phyloP scores from a whole-genome alignment of 2,329 filamentous ascomycete genomes.

The Aspergillus sp. region DNA sequence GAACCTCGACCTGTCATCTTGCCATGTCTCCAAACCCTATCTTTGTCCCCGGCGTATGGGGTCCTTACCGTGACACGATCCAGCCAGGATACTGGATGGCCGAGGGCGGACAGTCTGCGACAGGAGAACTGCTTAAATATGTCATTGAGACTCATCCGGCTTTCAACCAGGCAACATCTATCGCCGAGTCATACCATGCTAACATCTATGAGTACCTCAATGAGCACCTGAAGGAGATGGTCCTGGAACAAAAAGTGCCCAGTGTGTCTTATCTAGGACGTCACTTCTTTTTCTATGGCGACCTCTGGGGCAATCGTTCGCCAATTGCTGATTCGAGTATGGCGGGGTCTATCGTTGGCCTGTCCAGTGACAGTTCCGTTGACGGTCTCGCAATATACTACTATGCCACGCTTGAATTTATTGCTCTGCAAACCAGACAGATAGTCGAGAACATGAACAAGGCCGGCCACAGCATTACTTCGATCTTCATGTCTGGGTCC shows the following conservation, averaged over 20 bases:
- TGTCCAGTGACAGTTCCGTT: slow-evolving; percentile 80
- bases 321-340: slow-evolving; percentile 90
- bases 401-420: slow-evolving; percentile 96
- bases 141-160: slow-evolving; percentile 93
- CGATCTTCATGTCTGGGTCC: slow-evolving; percentile 97
- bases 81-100: slow-evolving; percentile 94
- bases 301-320: slow-evolving; percentile 93
- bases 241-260: slow-evolving; percentile 64
- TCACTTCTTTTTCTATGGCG: slow-evolving; percentile 98
- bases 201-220: slow-evolving; percentile 97
- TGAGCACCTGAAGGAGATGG: slow-evolving; percentile 73
- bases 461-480: slow-evolving; percentile 78
- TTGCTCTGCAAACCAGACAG: slow-evolving; percentile 91
- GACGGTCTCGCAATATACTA: slow-evolving; percentile 88
- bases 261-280: slow-evolving; percentile 79
- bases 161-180: slow-evolving; percentile 71
- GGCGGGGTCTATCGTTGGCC: slow-evolving; percentile 81
- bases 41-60: slow-evolving; percentile 95
- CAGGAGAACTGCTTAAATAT: slow-evolving; percentile 88
- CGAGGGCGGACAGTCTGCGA: slow-evolving; percentile 93
- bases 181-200: slow-evolving; percentile 74
- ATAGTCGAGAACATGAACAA: slow-evolving; percentile 94
- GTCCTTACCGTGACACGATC: slow-evolving; percentile 90
- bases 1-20: slow-evolving; percentile 94
- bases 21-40: slow-evolving; percentile 92